phyloP scores from a whole-genome alignment of 306 rosid genomes.

The Rosa chinensis region DNA sequence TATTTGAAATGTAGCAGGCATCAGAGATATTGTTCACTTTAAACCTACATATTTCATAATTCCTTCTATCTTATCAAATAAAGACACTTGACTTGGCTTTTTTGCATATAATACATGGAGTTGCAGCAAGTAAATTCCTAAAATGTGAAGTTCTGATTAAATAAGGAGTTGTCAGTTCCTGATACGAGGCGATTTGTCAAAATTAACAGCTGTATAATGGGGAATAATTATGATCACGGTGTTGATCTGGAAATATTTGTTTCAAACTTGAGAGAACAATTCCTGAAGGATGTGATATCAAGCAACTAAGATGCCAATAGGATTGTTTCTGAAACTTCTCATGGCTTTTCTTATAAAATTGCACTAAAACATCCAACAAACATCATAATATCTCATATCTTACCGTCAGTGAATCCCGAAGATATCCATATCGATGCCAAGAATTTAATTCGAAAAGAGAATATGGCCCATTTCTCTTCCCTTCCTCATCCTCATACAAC shows the following conservation, averaged over 20 bases:
- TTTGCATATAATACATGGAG: background rate
- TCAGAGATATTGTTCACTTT: background rate
- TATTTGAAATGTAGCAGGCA: background rate
- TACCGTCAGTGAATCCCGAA: constrained; percentile 70
- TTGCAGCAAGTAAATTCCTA: background rate
- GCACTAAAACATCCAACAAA: constrained; percentile 10
- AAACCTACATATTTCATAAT: background rate
- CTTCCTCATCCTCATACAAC: constrained; percentile 75
- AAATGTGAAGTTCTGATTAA: background rate
- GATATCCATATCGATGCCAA: constrained; percentile 75
- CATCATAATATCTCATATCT: constrained; percentile 32
- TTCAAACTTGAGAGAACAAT: constrained; percentile 1
- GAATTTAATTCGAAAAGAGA: constrained; percentile 67
- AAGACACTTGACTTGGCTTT: background rate
- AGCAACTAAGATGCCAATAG: background rate
- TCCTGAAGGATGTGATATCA: background rate
- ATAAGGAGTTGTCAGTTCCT: background rate
- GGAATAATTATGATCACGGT: background rate
- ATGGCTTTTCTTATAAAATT: background rate
- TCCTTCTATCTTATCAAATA: background rate
- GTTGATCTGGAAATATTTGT: background rate
- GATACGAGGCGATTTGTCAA: background rate
- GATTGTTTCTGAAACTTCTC: background rate
- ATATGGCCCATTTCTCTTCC: constrained; percentile 77
- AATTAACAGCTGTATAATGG: background rate